Evolutionary conservation across 75 land plant genomes (phyloP).

Genomic region (Sequoiadendron giganteum): DNA sequence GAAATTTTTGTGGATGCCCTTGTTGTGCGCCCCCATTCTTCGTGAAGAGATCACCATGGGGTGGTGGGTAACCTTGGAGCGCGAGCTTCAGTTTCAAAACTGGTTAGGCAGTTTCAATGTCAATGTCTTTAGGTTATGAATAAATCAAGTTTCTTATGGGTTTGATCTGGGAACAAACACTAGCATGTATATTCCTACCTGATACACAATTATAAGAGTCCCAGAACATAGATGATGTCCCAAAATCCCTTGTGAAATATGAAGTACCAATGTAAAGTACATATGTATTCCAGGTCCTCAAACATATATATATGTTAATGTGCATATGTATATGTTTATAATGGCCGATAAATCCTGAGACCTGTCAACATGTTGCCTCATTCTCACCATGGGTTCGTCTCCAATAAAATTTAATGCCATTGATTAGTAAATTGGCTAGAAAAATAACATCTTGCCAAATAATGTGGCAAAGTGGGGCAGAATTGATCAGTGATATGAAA

Average conservation of each 20-base stretch:
- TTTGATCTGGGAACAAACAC: too few species aligned
- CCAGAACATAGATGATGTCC: not conserved
- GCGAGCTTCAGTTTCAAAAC: too few species aligned
- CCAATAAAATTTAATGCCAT: not conserved
- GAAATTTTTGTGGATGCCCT: too few species aligned
- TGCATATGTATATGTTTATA: not conserved
- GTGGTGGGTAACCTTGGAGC: too few species aligned
- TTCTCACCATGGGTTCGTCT: not conserved
- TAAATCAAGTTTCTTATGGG: too few species aligned
- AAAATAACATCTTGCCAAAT: not conserved
- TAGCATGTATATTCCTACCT: not conserved
- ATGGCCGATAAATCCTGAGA: not conserved
- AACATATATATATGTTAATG: not conserved
- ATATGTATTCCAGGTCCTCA: not conserved
- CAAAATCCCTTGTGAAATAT: not conserved
- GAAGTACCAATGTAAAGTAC: not conserved
- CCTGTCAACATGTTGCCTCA: not conserved
- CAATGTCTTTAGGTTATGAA: too few species aligned
- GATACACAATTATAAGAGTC: not conserved
- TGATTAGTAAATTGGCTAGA: not conserved
- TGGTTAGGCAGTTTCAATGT: too few species aligned
- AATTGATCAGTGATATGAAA: not conserved
- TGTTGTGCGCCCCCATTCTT: too few species aligned
- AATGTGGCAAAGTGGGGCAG: not conserved
- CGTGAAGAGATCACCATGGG: too few species aligned